Base-by-base conservation (phyloP, 2,329 filamentous ascomycete species). In the Coleophoma eucalyptorum region DNA sequence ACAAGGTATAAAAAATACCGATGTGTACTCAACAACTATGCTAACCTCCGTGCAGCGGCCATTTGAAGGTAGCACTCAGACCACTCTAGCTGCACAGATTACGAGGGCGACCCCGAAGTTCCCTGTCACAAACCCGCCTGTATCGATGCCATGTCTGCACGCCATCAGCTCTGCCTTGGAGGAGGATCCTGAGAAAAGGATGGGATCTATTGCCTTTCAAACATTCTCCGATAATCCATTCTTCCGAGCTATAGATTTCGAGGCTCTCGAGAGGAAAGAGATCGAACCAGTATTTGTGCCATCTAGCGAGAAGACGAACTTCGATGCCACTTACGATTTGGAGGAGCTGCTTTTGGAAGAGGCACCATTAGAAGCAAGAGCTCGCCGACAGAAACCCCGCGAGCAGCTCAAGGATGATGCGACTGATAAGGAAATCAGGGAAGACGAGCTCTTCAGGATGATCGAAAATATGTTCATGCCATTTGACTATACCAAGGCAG, bases 231-330 rank as follows among this genome's bases (percentile, higher is more conserved):
- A 89, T 56, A 88, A 97, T 64, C 87, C 91, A 6, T 97, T 97
- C 74, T 99, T 99, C 75, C 80, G 85, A 38, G 73, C 80, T 3
- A 82, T 97, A 58, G 87, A 97, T 65, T 99, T 99, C 59, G 83
- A 82, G 13, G 84, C 86, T 0, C 72, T 99, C 34, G 90, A 96
- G 66, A 78, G 83, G 56, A 97, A 97, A 67, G 84, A 91, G 64
- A 85, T 97, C 42, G 86, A 92, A 60, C 94, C 94, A 0, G 84
- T 97, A 3, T 99, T 99, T 67, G 81, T 88, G 18, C 94, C 94
- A 0, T 96, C 93, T 0, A 92, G 90, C 50, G 94, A 97, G 45
- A 99, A 99, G 79, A 97, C 94, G 3, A 99, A 99, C 67, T 99
- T 99, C 59, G 94, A 99, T 69, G 94, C 94, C 4, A 99, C 94